These are phyloP conservation scores for Podila clonocystis DNA, from an alignment of 192 early-diverging fungal species.

Conservation along the genomic window DNA sequence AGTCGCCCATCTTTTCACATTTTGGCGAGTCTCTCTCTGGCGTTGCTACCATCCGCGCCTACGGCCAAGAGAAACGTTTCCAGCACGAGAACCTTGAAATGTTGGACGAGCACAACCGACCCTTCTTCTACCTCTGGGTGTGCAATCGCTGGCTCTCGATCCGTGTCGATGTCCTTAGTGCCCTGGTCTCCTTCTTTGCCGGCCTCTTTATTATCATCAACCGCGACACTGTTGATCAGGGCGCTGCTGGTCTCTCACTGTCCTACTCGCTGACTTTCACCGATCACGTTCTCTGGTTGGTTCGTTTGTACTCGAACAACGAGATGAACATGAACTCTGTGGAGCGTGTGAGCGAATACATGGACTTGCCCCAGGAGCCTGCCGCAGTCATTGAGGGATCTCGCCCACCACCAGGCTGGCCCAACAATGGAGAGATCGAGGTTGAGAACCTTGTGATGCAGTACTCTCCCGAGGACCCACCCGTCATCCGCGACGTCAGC, in stretches of 20 bases:
- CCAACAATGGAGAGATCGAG: conserved; percentile 74
- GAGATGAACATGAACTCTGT: conserved; percentile 90
- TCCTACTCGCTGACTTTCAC: conserved; percentile 87
- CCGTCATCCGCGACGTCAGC: conserved; percentile 79
- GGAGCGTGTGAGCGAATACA: conserved; percentile 87
- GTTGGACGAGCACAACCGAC: conserved; percentile 77
- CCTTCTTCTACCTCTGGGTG: conserved; percentile 82
- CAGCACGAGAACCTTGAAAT: conserved; percentile 64
- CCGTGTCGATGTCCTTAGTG: conserved; percentile 76
- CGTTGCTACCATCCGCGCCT: conserved; percentile 86
- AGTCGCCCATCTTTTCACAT: conserved; percentile 71
- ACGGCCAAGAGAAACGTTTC: conserved; percentile 73
- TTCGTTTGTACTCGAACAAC: conserved; percentile 76
- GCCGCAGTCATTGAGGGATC: conserved; percentile 62
- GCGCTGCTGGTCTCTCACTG: conserved; percentile 84
- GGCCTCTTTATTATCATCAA: conserved; percentile 70
- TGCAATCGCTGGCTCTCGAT: conserved; percentile 85
- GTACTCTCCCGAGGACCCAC: conserved; percentile 83
- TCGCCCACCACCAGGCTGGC: conserved; percentile 70
- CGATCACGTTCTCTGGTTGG: conserved; percentile 79
- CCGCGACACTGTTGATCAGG: conserved; percentile 66
- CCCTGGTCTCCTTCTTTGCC: conserved; percentile 75
- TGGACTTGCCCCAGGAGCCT: conserved; percentile 82
- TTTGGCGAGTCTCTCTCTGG: conserved; percentile 86
- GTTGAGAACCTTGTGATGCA: conserved; percentile 79